phyloP scores from a whole-genome alignment of 2,329 filamentous ascomycete genomes.

The Cercospora sojina region DNA sequence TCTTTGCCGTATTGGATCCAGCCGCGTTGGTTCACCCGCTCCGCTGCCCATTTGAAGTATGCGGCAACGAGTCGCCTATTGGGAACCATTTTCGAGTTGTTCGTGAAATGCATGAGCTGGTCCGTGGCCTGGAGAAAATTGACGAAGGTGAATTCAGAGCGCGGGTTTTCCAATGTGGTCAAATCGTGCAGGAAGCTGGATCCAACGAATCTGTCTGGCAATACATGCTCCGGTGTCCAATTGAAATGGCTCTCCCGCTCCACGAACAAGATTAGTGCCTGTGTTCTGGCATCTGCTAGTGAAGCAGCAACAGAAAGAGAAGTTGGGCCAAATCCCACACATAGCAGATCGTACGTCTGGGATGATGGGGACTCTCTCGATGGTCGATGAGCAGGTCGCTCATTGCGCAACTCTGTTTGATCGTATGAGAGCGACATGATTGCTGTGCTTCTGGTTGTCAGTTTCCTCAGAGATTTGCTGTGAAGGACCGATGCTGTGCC shows the following conservation, averaged over 20 bases:
- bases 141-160: conserved; percentile 34
- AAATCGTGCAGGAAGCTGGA: conserved; percentile 33
- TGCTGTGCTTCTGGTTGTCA: not conserved
- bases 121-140: conserved; percentile 34
- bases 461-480: not conserved
- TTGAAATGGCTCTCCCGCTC: conserved; percentile 26
- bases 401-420: not conserved
- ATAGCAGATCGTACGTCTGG: conserved; percentile 28
- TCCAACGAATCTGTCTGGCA: conserved; percentile 26
- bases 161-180: conserved; percentile 33
- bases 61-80: conserved; percentile 28
- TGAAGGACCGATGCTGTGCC: not conserved
- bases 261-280: conserved; percentile 27
- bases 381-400: conserved; percentile 11
- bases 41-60: conserved; percentile 33
- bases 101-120: conserved; percentile 33
- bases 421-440: conserved; percentile 16
- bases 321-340: conserved; percentile 31
- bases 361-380: conserved; percentile 9
- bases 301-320: conserved; percentile 29
- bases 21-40: conserved; percentile 25
- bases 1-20: conserved; percentile 32
- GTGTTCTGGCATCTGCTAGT: conserved; percentile 24
- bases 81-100: conserved; percentile 31
- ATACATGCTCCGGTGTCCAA: conserved; percentile 24